These are phyloP conservation scores for Xenoacremonium recifei DNA, from an alignment of 2,329 filamentous ascomycete genomes.

Conservation along the genomic window DNA sequence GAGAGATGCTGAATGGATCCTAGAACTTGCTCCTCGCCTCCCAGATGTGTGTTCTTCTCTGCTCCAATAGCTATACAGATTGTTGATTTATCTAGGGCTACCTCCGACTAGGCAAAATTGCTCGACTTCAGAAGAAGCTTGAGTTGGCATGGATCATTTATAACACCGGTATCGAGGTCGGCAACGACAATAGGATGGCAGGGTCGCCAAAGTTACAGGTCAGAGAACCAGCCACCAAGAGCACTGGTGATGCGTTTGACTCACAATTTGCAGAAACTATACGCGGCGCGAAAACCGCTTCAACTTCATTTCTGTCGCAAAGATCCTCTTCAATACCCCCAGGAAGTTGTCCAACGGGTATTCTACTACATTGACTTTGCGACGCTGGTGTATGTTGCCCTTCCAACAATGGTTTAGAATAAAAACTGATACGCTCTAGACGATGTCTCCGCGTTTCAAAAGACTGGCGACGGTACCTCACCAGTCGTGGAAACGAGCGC, in stretches of 20 bases:
- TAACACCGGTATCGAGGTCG: constrained; percentile 36
- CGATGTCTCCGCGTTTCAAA: constrained; percentile 33
- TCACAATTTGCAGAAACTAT: constrained; percentile 29
- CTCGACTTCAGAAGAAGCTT: constrained; percentile 35
- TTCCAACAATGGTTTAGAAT: background rate
- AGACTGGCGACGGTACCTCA: constrained; percentile 30
- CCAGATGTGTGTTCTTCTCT: constrained; percentile 33
- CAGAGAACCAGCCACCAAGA: constrained; percentile 5
- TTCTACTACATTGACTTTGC: constrained; percentile 34
- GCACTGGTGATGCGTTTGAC: background rate
- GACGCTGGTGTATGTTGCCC: constrained; percentile 25
- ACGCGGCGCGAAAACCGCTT: constrained; percentile 32
- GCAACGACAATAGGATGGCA: constrained; percentile 23
- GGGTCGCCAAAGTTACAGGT: constrained; percentile 34
- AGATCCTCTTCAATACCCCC: constrained; percentile 36
- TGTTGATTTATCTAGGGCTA: constrained; percentile 35
- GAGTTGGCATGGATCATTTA: constrained; percentile 41
- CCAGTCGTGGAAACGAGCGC: constrained; percentile 23
- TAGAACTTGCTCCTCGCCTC: constrained; percentile 39
- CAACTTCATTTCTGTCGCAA: constrained; percentile 31
- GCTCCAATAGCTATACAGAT: background rate
- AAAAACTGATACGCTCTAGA: constrained; percentile 14
- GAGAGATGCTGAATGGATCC: constrained; percentile 41
- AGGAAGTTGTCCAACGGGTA: constrained; percentile 36
- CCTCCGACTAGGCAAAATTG: constrained; percentile 40